phyloP scores from a whole-genome alignment of 768 basidiomycete species.

The Boletellus emodensis region DNA sequence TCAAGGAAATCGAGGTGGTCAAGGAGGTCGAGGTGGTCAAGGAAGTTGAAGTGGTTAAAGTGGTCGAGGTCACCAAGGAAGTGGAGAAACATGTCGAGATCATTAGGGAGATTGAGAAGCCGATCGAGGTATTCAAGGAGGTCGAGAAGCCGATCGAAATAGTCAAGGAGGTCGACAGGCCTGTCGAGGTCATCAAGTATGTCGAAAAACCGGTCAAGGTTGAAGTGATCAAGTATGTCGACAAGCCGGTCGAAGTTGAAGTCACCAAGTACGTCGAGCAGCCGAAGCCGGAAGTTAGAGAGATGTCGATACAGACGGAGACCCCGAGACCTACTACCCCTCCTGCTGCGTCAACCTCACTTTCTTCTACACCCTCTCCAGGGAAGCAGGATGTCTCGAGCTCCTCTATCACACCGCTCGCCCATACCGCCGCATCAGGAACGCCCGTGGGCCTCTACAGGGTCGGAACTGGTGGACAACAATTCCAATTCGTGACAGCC shows the following conservation, averaged over 20 bases:
- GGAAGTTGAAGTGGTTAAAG: slow-evolving; percentile 36
- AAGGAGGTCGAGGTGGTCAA: slow-evolving; percentile 23
- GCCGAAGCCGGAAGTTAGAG: slow-evolving; percentile 63
- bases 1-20: slow-evolving; percentile 25
- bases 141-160: slow-evolving; percentile 20
- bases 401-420: slow-evolving; percentile 32
- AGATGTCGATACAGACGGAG: slow-evolving; percentile 81
- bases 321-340: slow-evolving; percentile 36
- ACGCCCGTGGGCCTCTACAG: slow-evolving; percentile 47
- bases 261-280: slow-evolving; percentile 26
- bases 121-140: slow-evolving; percentile 24
- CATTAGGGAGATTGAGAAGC: slow-evolving; percentile 20
- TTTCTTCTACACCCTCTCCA: slow-evolving; percentile 22
- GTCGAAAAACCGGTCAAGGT: slow-evolving; percentile 23
- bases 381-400: slow-evolving; percentile 24
- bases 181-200: slow-evolving; percentile 35
- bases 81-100: slow-evolving; percentile 13
- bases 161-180: slow-evolving; percentile 26
- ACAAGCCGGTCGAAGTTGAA: slow-evolving; percentile 32
- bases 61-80: slow-evolving; percentile 27
- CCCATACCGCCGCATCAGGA: slow-evolving; percentile 29
- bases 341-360: slow-evolving; percentile 27
- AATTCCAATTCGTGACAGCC: slow-evolving; percentile 60
- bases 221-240: slow-evolving; percentile 28
- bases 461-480: slow-evolving; percentile 51